Evolutionary conservation across 352 stramenopile species (phyloP), one percentile per base, ranked within the genome.

Genomic region (Phytophthora megakarya): DNA sequence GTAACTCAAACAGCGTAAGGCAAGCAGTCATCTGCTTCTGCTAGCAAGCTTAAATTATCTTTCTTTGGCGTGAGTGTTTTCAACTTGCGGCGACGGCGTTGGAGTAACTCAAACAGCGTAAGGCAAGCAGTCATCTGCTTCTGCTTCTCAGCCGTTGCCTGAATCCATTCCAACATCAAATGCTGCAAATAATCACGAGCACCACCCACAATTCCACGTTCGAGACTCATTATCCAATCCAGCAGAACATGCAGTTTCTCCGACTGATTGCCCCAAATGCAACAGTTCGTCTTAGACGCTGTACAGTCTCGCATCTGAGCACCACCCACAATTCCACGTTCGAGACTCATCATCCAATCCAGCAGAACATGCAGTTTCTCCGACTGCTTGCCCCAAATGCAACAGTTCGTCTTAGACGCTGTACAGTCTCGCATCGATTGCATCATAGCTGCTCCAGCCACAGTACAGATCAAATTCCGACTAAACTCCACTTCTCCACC

Each of bases 1-100:
- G 39, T 8, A 93, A 47, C 55, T 91, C 84, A 49, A 90, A 89
- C 16, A 88, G 37, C 18, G 79, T 72, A 16, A 91, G 74, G 54
- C 75, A 81, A 19, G 70, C 71, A n/a, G n/a, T n/a, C n/a, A n/a
- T n/a, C n/a, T n/a, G n/a, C n/a, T n/a, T n/a, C n/a, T n/a, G n/a
- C n/a, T n/a, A n/a, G n/a, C n/a, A n/a, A n/a, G n/a, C n/a, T n/a
- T n/a, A n/a, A n/a, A n/a, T n/a, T n/a, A n/a, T n/a, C n/a, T n/a
- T 5, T 54, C 51, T 8, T 38, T 48, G 33, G 6, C 33, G 2
- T 18, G 3, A 37, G 8, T 16, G 4, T 52, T 48, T 26, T 21
- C 49, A 76, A 32, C 15, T 49, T 65, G 9, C 18, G 60, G 4
- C 61, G 72, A 42, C 65, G 59, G n/a, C 58, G 62, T 48, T 87